phyloP scores from a whole-genome alignment of 352 stramenopile species.

The Aphanomyces cochlioides region DNA sequence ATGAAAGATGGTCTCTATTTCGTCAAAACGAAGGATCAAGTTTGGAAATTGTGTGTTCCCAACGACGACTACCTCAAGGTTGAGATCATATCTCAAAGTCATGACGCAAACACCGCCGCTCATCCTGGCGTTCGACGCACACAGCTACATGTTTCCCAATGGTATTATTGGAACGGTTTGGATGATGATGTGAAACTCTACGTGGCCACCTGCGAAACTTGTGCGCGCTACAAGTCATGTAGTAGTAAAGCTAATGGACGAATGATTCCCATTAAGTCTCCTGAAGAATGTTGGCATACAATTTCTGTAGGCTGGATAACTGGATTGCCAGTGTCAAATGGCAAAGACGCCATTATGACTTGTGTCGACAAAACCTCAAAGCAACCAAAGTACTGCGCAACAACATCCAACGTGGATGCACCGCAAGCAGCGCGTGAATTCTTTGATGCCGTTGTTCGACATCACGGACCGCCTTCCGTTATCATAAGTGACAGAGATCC shows the following conservation, averaged over 20 bases:
- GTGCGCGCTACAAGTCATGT: constrained; percentile 31
- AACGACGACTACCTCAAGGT: too few relatives aligned
- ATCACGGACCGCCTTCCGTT: constrained; percentile 30
- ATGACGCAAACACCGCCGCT: too few relatives aligned
- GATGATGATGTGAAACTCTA: constrained; percentile 26
- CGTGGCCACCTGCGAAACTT: constrained; percentile 30
- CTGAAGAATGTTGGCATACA: constrained; percentile 30
- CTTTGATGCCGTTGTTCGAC: constrained; percentile 34
- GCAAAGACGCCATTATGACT: constrained; percentile 30
- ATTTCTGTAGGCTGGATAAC: constrained; percentile 34
- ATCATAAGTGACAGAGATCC: constrained; percentile 19
- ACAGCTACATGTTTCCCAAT: constrained; percentile 26
- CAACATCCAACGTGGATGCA: constrained; percentile 29
- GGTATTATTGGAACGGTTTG: constrained; percentile 29
- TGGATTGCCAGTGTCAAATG: constrained; percentile 18
- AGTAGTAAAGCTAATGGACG: constrained; percentile 20
- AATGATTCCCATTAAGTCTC: constrained; percentile 24
- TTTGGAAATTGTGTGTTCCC: too few relatives aligned
- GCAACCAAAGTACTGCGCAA: constrained; percentile 32
- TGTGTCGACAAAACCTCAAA: constrained; percentile 27
- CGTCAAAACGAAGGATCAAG: too few relatives aligned
- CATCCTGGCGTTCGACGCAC: too few relatives aligned
- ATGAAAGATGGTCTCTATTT: too few relatives aligned
- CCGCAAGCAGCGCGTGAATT: constrained; percentile 28
- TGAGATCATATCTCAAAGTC: too few relatives aligned